Base-by-base conservation (phyloP, 192 early-diverging fungal genomes). In the Coemansia sp. region DNA sequence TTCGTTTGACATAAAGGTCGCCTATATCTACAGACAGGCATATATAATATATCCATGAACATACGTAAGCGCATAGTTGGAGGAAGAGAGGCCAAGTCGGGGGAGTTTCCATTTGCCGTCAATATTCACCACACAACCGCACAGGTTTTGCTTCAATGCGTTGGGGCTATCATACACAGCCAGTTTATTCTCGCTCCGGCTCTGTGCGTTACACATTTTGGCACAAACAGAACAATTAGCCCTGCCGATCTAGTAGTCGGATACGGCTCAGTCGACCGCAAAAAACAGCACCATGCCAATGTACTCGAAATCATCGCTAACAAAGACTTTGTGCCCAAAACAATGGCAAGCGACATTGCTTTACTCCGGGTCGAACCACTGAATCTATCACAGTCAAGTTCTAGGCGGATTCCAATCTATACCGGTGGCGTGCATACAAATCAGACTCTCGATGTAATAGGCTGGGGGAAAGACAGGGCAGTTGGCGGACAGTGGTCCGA, bases 61-160 rank as follows among this genome's bases (percentile, higher is more conserved):
- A 19, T 49, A 14, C 7, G 23, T 10, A 49, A 49, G 34, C 17
- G 47, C 11, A 25, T 49, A 15, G 27, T 49, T 8, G 47, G 47
- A 15, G 47, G 47, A 1, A 15, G 34, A 3, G 47, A 49, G 33
- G 47, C 47, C 30, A 36, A 23, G 4, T 17, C 34, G 11, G 34
- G 34, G 19, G 47, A 49, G 49, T 50, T 50, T 39, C 49, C 36
- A 24, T 50, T 50, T 39, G 49, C 39, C 11, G 49, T 37, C 14
- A 33, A 50, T 19, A 2, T 50, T 6, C 30, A 35, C 11, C 34
- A 50, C 26, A 39, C 49, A 1, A 24, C 9, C 23, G 49, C 37
- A 35, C 24, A 39, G 47, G 26, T 37, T 4, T 15, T 25, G 4
- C 14, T 50, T 3, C 35, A 50, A 11, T 39, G 49, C 15, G 49